Evolutionary conservation across 805 yeast species (phyloP).

Genomic region (Lachancea fermentati): DNA sequence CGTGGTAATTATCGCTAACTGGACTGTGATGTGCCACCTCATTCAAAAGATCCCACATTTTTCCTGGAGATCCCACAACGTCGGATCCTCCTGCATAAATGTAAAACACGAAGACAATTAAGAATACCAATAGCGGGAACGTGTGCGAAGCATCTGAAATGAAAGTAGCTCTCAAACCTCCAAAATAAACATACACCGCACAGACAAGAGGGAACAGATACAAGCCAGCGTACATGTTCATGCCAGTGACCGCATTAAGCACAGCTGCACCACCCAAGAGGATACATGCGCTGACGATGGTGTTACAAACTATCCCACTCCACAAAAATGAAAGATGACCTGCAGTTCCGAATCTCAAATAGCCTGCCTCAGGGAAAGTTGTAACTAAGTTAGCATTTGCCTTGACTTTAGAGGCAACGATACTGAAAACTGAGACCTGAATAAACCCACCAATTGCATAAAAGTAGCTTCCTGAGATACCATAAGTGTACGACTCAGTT

Average conservation of each 20-base stretch:
- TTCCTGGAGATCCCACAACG: conserved; percentile 39
- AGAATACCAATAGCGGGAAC: conserved; percentile 37
- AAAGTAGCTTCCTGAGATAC: conserved; percentile 31
- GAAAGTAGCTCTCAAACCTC: conserved; percentile 66
- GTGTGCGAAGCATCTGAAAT: conserved; percentile 52
- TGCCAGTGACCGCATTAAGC: conserved; percentile 38
- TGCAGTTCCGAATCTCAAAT: conserved; percentile 36
- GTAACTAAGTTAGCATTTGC: conserved; percentile 35
- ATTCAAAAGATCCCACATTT: conserved; percentile 38
- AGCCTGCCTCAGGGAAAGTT: conserved; percentile 39
- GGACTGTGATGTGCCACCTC: conserved; percentile 34
- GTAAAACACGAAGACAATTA: conserved; percentile 34
- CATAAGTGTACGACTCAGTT: conserved; percentile 28
- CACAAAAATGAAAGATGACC: conserved; percentile 36
- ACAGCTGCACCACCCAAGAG: conserved; percentile 43
- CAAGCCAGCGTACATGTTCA: conserved; percentile 42
- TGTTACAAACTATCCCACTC: conserved; percentile 38
- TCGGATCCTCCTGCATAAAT: conserved; percentile 32
- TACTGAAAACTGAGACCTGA: conserved; percentile 34
- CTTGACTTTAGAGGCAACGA: conserved; percentile 34
- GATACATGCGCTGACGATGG: conserved; percentile 38
- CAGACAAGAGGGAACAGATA: conserved; percentile 46
- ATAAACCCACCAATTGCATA: conserved; percentile 26
- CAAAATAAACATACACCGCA: conserved; percentile 43
- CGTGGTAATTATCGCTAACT: conserved; percentile 32